Percentiles rank a stretch among this genome's conserved stretches.
Conservation (phyloP, 1,284 basidiomycete genomes). For the Leccinum pallidistipes region DNA sequence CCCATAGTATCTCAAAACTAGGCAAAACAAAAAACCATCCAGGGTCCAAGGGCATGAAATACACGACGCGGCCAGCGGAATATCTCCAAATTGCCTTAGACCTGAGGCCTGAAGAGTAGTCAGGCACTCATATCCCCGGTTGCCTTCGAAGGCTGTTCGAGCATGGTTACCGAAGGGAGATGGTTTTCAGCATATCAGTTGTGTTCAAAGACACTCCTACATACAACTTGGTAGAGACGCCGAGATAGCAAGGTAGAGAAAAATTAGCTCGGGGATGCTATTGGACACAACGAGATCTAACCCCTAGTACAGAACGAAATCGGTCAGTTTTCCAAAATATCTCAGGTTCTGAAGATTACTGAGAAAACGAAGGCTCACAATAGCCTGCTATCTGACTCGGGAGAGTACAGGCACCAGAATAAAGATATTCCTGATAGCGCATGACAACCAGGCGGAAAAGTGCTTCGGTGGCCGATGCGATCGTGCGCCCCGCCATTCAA, state of each 20-base stretch:
- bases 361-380: not conserved
- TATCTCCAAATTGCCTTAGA: not conserved
- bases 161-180: not conserved
- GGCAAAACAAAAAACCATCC: not conserved
- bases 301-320: not conserved
- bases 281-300: not conserved
- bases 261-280: not conserved
- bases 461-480: slow-evolving; percentile 5
- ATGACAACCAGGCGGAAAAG: not conserved
- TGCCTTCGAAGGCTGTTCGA: not conserved
- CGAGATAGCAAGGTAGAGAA: not conserved
- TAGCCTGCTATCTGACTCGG: not conserved
- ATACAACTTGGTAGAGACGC: not conserved
- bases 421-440: not conserved
- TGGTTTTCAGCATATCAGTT: not conserved
- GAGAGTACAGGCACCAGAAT: not conserved
- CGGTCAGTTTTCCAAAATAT: not conserved
- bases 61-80: not conserved
- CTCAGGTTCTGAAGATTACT: not conserved
- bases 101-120: not conserved
- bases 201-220: not conserved
- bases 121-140: not conserved
- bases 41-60: not conserved
- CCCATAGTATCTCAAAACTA: not conserved
- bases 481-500: not conserved